These are phyloP conservation scores for Lecanicillium sp. DNA, from an alignment of 2,329 filamentous ascomycete genomes.

Conservation along the genomic window DNA sequence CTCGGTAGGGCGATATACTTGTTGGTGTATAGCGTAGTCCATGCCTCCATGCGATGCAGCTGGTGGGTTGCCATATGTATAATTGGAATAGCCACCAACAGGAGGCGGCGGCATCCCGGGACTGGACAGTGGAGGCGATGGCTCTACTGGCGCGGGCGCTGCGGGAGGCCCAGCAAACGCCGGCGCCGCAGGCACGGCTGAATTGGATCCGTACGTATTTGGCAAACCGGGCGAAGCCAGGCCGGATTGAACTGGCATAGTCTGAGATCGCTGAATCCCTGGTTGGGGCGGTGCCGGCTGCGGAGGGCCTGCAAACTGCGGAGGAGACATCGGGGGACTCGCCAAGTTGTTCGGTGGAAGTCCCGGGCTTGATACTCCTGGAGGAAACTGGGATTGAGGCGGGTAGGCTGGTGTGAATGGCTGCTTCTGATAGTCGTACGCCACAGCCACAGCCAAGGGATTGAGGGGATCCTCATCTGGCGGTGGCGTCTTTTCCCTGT, in stretches of 20 bases:
- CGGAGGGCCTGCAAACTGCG: conserved; percentile 29
- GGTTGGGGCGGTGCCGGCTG: conserved; percentile 35
- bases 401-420: conserved; percentile 46
- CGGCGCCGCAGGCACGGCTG: conserved; percentile 22
- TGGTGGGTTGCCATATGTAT: conserved; percentile 29
- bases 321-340: conserved; percentile 32
- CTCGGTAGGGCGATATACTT: conserved; percentile 63
- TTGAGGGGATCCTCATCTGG: conserved; percentile 56
- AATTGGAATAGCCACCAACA: conserved; percentile 50
- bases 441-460: conserved; percentile 50
- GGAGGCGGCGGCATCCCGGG: conserved; percentile 34
- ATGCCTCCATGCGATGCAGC: conserved; percentile 15
- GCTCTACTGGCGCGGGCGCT: conserved; percentile 15
- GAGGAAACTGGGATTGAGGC: conserved; percentile 36
- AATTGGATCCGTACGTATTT: conserved; percentile 38
- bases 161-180: conserved; percentile 8
- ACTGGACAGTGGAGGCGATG: conserved; percentile 25
- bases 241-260: conserved; percentile 37
- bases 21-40: conserved; percentile 58
- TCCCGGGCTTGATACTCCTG: conserved; percentile 34
- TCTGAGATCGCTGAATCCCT: conserved; percentile 38
- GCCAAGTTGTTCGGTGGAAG: conserved; percentile 24
- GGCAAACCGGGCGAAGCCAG: conserved; percentile 30
- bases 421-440: conserved; percentile 45
- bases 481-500: conserved; percentile 75